Conservation (phyloP, 1,284 basidiomycete species). For the Ceraceosorus guamensis region DNA sequence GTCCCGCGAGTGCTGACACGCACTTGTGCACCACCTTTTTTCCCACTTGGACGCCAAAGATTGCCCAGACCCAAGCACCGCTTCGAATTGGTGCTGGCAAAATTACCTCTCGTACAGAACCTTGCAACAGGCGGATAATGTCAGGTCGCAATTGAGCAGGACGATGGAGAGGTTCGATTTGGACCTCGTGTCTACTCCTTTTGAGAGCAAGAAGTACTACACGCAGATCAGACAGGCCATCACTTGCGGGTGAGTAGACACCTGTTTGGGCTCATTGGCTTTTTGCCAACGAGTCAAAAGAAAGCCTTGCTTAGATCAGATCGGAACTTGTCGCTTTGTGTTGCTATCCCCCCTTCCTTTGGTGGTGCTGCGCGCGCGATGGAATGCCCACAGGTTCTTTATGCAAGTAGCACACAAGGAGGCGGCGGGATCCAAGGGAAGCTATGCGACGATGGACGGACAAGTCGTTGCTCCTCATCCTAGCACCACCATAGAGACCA, state of each 20-base stretch:
- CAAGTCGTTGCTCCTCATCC: constrained; percentile 91
- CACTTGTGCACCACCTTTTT: too few species aligned
- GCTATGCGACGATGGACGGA: constrained; percentile 72
- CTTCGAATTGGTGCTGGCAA: constrained; percentile 73
- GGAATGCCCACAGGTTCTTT: constrained; percentile 62
- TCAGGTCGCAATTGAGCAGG: constrained; percentile 81
- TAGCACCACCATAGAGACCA: constrained; percentile 81
- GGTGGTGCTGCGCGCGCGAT: background rate
- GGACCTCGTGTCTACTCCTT: constrained; percentile 66
- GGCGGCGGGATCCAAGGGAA: constrained; percentile 52
- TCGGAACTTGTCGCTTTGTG: background rate
- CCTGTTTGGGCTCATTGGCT: background rate
- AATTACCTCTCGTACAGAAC: constrained; percentile 82
- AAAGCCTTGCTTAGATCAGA: too few species aligned
- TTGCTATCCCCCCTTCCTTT: background rate
- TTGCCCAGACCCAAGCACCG: constrained; percentile 35
- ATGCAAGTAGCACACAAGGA: constrained; percentile 97
- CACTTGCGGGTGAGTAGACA: constrained; percentile 63
- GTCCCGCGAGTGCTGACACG: too few species aligned
- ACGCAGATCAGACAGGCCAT: constrained; percentile 74
- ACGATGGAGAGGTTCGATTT: constrained; percentile 76
- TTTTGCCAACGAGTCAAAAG: background rate
- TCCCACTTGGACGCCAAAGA: too few species aligned
- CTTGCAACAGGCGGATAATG: constrained; percentile 86
- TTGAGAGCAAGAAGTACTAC: constrained; percentile 64